Base-by-base conservation (phyloP, 202 grass and related monocot species). In the Dendrocalamus latiflorus region DNA sequence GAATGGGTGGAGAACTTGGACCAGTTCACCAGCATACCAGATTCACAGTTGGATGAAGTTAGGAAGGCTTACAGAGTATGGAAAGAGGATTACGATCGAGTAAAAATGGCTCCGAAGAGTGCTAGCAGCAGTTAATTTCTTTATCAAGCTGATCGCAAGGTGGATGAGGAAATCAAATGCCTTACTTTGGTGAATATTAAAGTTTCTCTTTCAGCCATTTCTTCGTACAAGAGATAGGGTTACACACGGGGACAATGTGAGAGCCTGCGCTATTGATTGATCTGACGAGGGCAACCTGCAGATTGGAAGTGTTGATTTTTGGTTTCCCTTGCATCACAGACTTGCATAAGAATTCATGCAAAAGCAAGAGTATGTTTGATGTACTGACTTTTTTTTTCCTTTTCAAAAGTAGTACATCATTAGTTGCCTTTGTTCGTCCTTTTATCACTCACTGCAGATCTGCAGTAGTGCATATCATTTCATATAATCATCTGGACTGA, bases 1-100 rank as follows among this genome's bases (percentile, higher is more conserved):
- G 91, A 99, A 48, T 99, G 96, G 96, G 78, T 91, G 42, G 91
- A 95, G 43, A 99, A 99, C 61, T 62, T 95, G 74, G 93, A 94
- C 42, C 68, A 39, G 36, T 89, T 90, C 70, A 77, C 88, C 0
- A 30, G 86, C 80, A 96, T 99, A 85, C 72, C 87, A 1, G 86
- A 96, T 49, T 50, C 77, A 10, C 89, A 99, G 83, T 22, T 96
- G 47, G 81, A 96, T 77, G 86, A 99, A 64, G 91, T 96, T 30
- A 90, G 91, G 80, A 77, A 54, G 12, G 93, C 96, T 25, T 92
- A 86, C 20, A 87, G 75, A 63, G 30, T 70, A 37, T 99, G 93
- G 96, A 99, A 85, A 78, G 83, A 77, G 50, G 91, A 88, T 76
- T 99, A 92, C 54, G n/a, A n/a, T n/a, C n/a, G n/a, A n/a, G n/a